Evolutionary conservation across 352 stramenopile species (phyloP), one percentile per base, ranked within the genome.

Genomic region (Sclerospora graminicola): DNA sequence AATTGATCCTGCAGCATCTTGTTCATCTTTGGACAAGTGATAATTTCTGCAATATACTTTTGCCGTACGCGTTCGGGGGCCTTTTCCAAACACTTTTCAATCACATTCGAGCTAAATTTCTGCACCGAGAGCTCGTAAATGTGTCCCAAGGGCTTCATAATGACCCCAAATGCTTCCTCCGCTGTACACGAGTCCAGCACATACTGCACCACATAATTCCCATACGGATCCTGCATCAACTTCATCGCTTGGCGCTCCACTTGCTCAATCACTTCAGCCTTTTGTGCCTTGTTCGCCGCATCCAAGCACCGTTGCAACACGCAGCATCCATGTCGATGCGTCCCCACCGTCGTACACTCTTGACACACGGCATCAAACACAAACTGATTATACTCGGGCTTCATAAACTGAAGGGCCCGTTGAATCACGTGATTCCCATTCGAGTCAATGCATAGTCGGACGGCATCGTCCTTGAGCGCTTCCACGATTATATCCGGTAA

Each of bases 41-140:
- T 89, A 42, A 89, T 77, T 46, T 91, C 80, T 15, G 79, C 56
- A 29, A 89, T 67, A 63, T 88, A 89, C 40, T 73, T 67, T 57
- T 82, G 67, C 6, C 74, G 72, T 45, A 91, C 66, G 38, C 63
- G 60, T 46, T 83, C 70, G 1, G 80, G 76, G 1, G 90, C 95
- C 47, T 97, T 93, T 63, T 98, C 90, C 20, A 98, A 69, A 51
- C 95, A 98, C 65, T 98, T 98, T 54, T 99, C 96, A 63, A 99
- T 97, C 24, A 98, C 95, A 60, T 99, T 98, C 35, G 89, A 98
- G 45, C 85, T 97, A 54, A 98, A 99, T 57, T 99, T 99, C 58
- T 99, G 96, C 48, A 97, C 89, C 39, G 94, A 97, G 3, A 99
- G 80, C 41, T 97, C 72, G 48, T 84, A 88, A 13, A 99, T 87